These are phyloP conservation scores for Colletotrichum viniferum DNA, from an alignment of 2,329 filamentous ascomycete species.

Conservation along the genomic window DNA sequence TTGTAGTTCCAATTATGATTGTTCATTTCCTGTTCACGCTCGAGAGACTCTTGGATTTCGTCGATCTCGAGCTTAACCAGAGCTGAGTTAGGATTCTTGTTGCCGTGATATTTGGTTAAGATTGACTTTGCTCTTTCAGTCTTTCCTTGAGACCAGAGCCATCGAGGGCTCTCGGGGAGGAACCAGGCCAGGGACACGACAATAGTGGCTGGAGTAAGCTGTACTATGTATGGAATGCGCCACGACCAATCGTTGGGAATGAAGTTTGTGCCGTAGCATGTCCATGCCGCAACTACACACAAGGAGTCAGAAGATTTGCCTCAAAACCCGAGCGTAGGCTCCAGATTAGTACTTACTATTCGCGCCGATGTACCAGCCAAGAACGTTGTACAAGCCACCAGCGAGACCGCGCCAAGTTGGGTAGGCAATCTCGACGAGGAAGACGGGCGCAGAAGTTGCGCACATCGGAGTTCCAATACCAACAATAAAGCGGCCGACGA, in stretches of 20 bases:
- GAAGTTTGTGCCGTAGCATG: constrained; percentile 48
- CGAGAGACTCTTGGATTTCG: constrained; percentile 52
- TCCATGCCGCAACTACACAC: constrained; percentile 41
- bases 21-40: constrained; percentile 40
- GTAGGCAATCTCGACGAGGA: constrained; percentile 23
- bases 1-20: constrained; percentile 44
- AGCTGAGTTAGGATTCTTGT: constrained; percentile 38
- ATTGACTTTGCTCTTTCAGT: constrained; percentile 30
- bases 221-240: constrained; percentile 49
- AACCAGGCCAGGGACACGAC: constrained; percentile 50
- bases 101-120: constrained; percentile 45
- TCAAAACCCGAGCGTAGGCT: accelerated
- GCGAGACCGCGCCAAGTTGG: constrained; percentile 25
- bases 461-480: constrained; percentile 19
- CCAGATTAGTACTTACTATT: constrained; percentile 9
- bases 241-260: constrained; percentile 53
- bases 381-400: constrained; percentile 22
- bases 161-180: constrained; percentile 51
- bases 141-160: constrained; percentile 39
- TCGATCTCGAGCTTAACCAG: constrained; percentile 43
- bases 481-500: constrained; percentile 22
- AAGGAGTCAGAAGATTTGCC: accelerated
- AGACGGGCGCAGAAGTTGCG: constrained; percentile 22
- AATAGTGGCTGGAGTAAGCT: constrained; percentile 45
- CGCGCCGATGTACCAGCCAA: constrained; percentile 24